Evolutionary conservation across 371 early-diverging fungal species (phyloP).

Genomic region (Smittium mucronatum): DNA sequence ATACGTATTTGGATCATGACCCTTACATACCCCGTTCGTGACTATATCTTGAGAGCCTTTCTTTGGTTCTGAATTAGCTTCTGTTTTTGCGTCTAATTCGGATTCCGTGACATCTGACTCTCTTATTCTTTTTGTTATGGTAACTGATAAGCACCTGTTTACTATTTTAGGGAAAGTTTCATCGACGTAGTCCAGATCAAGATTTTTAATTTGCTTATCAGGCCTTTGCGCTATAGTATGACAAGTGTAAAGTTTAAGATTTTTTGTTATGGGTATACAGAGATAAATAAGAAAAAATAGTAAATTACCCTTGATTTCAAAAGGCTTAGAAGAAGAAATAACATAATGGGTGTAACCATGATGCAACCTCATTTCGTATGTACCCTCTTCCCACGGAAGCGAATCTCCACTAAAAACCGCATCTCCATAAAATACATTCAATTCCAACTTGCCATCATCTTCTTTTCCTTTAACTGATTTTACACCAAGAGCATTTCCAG

Average conservation of each 20-base stretch:
- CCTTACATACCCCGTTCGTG: no score
- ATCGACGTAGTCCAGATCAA: neutral
- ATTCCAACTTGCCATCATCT: neutral
- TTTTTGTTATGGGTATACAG: neutral
- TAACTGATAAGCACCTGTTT: constrained; percentile 7
- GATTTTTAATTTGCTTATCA: neutral
- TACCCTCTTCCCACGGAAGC: constrained; percentile 73
- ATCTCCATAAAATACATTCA: constrained; percentile 30
- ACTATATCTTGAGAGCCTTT: no score
- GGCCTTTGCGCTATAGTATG: neutral
- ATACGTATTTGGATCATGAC: no score
- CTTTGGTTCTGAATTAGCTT: no score
- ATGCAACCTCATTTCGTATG: constrained; percentile 80
- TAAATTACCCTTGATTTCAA: constrained; percentile 47
- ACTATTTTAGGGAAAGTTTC: constrained; percentile 4
- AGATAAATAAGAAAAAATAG: neutral
- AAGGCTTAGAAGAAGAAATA: constrained; percentile 57
- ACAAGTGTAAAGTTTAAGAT: neutral
- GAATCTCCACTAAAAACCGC: constrained; percentile 43
- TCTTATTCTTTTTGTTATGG: neutral
- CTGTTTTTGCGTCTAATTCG: no score
- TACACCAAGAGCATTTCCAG: constrained; percentile 14
- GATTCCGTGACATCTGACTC: no score
- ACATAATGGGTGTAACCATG: constrained; percentile 73
- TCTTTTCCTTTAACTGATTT: neutral